Base-by-base conservation (phyloP, 352 stramenopile species). In the Pythium sukuiense region DNA sequence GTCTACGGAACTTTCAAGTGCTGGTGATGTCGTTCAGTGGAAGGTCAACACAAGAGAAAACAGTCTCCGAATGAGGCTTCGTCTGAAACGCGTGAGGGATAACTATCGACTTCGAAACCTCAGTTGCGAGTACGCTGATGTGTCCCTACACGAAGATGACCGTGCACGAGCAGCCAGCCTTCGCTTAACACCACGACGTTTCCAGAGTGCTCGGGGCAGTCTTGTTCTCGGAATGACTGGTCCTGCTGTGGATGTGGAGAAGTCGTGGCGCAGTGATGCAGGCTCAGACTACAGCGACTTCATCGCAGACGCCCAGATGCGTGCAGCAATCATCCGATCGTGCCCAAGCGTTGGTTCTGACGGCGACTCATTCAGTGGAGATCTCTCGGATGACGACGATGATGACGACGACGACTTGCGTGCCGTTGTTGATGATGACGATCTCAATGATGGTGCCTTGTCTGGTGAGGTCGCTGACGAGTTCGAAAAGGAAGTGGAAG, bases 261-360 rank as follows among this genome's bases (percentile, higher is more conserved):
- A 77, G 55, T 87, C 75, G 27, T 91, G 86, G 83, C 74, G 75
- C 52, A 92, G 83, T 46, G 87, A 94, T 63, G 74, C 78, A 16
- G 85, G 78, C 3, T 92, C 83, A 0, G 81, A 93, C 66, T 92
- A 90, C 56, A 92, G 77, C 54, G 85, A 92, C 63, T 91, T 92
- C 41, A 63, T 93, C 7, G 74, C 76, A 1, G 85, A 93, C 52
- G 81, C 85, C n/a, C 81, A 92, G 48, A 87, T 93, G 85, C 77
- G 85, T 57, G 83, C 85, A 20, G 85, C 83, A 7, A 88, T 93
- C 50, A 85, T 90, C 73, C 71, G 76, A 16, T 90, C 81, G 14
- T 76, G 79, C 61, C 88, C 82, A 11, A 92, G 87, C 35, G 75
- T 79, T 33, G 80, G 84, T 30, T 71, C 64, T 62, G 76, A 77